Evolutionary conservation across 2,329 filamentous ascomycete genomes (phyloP).

Genomic region (Talaromyces verruculosus): DNA sequence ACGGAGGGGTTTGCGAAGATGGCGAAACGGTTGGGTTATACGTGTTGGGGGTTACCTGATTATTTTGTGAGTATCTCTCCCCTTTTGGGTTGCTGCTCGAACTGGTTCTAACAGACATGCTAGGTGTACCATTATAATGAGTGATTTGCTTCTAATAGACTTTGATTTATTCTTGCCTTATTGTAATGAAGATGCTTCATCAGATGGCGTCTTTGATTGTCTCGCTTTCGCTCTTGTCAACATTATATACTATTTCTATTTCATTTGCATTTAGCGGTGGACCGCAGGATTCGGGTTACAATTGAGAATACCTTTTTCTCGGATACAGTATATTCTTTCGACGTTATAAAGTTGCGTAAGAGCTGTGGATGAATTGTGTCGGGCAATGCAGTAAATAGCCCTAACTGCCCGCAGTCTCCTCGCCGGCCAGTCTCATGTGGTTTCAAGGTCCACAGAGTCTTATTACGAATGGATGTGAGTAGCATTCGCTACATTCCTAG

Average conservation of each 20-base stretch:
- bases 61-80: conserved; percentile 71
- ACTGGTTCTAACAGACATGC: not conserved
- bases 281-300: not conserved
- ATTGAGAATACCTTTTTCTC: not conserved
- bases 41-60: conserved; percentile 85
- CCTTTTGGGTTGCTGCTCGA: not conserved
- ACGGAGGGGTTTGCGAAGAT: conserved; percentile 98
- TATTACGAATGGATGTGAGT: too few species aligned
- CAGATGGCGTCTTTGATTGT: not conserved
- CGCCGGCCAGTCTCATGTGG: too few species aligned
- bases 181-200: not conserved
- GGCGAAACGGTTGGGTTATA: conserved; percentile 84
- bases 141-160: conserved; percentile 44
- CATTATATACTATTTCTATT: conserved; percentile 11
- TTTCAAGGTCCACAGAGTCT: too few species aligned
- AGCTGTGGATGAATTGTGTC: not conserved
- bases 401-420: not conserved
- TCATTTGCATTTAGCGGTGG: conserved; percentile 18
- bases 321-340: not conserved
- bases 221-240: not conserved
- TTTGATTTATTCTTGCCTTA: not conserved
- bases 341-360: not conserved
- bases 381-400: not conserved
- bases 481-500: too few species aligned
- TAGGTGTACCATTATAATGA: conserved; percentile 91